Evolutionary conservation across 2,329 filamentous ascomycete genomes (phyloP), one percentile per base, ranked within the genome.

Genomic region (Metarhizium guizhouense): DNA sequence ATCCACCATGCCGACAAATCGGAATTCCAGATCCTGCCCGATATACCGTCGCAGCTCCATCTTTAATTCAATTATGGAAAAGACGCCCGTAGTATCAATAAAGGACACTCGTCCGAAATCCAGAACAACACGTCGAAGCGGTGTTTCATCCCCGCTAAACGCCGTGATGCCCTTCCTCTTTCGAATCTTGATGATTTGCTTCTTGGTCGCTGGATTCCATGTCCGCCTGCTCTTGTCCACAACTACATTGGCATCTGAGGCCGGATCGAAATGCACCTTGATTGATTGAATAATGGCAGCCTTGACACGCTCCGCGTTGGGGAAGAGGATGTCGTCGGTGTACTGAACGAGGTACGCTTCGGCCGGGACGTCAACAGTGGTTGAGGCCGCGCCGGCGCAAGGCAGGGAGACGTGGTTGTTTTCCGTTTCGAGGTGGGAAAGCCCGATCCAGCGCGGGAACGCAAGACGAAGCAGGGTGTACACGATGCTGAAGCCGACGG

Each of bases 401-500:
- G 8, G 59, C 56, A 47, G 60, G 56, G 51, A 68, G 65, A 47
- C 67, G 53, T 66, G 60, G 54, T 58, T 69, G 47, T 64, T 34
- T 11, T 34, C 32, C 2, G 20, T 68, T 58, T 40, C 67, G 56
- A 29, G 59, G 53, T 70, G 59, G 16, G 70, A 56, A 57, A 72
- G 25, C 57, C 63, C 53, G n/a, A 65, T 66, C 47, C 74, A 66
- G 8, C 70, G 70, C 1, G 74, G 72, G 64, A 86, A 85, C 1
- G 80, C 79, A n/a, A 79, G 75, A 3, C 80, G 77, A 0, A 85
- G 72, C 1, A 86, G 69, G 32, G 81, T 76, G 64, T 83, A 84
- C 55, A 81, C 77, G 36, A 86, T 78, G 63, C 80, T 85, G 76
- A 86, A 87, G 7, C 76, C 81, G 1, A 85, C 82, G 1, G 81